Percentiles rank a stretch among this genome's conserved stretches.
phyloP scores from a whole-genome alignment of 306 rosid genomes.

The Fagus sylvatica region DNA sequence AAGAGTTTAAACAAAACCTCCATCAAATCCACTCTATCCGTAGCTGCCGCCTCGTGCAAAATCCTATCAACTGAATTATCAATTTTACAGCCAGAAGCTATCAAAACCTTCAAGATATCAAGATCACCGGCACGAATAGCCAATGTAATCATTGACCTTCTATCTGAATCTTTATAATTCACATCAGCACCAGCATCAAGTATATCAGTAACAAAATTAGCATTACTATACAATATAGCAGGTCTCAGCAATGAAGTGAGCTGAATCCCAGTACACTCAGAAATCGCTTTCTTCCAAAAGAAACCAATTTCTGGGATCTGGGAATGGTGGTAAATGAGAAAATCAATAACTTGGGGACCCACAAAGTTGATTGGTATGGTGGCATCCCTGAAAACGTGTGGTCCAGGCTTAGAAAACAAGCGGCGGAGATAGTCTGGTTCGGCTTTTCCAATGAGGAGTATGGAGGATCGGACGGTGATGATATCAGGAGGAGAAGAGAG shows the following conservation, averaged over 20 bases:
- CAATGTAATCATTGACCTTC: constrained; percentile 38
- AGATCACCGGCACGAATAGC: constrained; percentile 46
- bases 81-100: constrained; percentile 43
- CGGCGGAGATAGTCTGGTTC: constrained; percentile 61
- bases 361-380: constrained; percentile 52
- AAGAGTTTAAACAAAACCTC: constrained; percentile 35
- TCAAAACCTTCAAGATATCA: constrained; percentile 47
- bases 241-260: constrained; percentile 47
- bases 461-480: constrained; percentile 63
- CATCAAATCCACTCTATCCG: constrained; percentile 56
- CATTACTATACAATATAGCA: constrained; percentile 45
- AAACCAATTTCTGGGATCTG: constrained; percentile 18
- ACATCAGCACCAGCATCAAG: constrained; percentile 65
- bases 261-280: constrained; percentile 46
- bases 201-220: constrained; percentile 39
- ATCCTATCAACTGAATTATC: constrained; percentile 35
- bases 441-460: constrained; percentile 86
- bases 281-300: constrained; percentile 46
- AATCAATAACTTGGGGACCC: constrained; percentile 61
- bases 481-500: constrained; percentile 45
- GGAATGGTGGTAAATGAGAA: constrained; percentile 40
- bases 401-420: constrained; percentile 61
- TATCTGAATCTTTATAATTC: constrained; percentile 34
- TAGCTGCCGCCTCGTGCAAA: constrained; percentile 56
- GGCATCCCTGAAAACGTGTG: constrained; percentile 84